Conservation (phyloP, 306 rosid genomes). For the Cicer cuneatum region DNA sequence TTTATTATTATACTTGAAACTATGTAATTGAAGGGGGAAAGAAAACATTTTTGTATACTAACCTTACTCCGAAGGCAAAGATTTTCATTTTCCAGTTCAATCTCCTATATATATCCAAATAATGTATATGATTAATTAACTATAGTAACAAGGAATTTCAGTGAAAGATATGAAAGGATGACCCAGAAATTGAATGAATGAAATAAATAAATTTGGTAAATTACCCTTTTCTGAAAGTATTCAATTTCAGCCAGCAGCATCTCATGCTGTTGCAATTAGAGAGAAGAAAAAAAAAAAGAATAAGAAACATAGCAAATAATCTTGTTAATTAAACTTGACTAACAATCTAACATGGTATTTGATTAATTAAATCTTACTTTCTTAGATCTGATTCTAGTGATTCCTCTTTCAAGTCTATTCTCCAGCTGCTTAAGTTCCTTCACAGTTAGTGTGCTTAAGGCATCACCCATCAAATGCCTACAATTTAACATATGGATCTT, state of each 20-base stretch:
- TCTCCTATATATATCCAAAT: slow-evolving; percentile 53
- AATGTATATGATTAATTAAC: background rate
- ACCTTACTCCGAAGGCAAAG: slow-evolving; percentile 85
- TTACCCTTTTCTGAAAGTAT: slow-evolving; percentile 81
- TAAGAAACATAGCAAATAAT: slow-evolving; percentile 7
- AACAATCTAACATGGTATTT: background rate
- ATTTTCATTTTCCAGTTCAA: slow-evolving; percentile 89
- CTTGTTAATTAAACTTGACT: background rate
- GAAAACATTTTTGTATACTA: slow-evolving; percentile 8
- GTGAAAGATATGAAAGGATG: background rate
- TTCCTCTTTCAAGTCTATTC: slow-evolving; percentile 85
- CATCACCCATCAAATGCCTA: slow-evolving; percentile 93
- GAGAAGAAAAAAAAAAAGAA: background rate
- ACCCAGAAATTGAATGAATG: background rate
- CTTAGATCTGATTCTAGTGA: slow-evolving; percentile 84
- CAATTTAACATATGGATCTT: background rate
- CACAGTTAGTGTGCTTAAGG: slow-evolving; percentile 71
- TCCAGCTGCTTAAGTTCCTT: slow-evolving; percentile 91
- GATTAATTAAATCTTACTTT: slow-evolving; percentile 57
- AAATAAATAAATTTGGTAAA: slow-evolving; percentile 9
- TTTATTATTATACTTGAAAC: background rate
- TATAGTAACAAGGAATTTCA: background rate
- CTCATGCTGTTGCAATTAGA: slow-evolving; percentile 62
- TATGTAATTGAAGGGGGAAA: background rate
- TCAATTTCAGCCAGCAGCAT: slow-evolving; percentile 86